phyloP scores from a whole-genome alignment of 177 flowering plant genomes.

The Vitis hybrid region DNA sequence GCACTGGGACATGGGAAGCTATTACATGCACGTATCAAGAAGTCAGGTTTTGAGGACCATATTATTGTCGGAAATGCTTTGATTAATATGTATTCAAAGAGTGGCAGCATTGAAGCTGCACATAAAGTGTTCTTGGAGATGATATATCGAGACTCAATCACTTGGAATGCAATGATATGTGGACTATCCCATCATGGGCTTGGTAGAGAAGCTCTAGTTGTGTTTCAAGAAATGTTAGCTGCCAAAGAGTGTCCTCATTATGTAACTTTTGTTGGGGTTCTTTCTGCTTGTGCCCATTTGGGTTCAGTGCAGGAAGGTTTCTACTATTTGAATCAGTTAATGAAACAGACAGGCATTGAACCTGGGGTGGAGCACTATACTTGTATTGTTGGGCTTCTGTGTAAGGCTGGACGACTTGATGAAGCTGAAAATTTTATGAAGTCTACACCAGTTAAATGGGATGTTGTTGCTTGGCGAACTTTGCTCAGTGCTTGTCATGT shows the following conservation, averaged over 20 bases:
- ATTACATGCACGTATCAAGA: conserved; percentile 27
- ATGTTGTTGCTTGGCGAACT: conserved; percentile 37
- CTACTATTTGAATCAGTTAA: conserved; percentile 29
- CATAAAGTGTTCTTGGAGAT: conserved; percentile 26
- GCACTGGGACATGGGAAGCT: conserved; percentile 31
- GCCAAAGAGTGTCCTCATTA: conserved; percentile 26
- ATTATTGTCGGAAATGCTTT: conserved; percentile 38
- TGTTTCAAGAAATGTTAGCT: conserved; percentile 33
- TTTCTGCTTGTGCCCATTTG: conserved; percentile 43
- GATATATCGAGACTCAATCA: conserved; percentile 27
- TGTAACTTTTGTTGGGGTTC: conserved; percentile 48
- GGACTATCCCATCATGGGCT: conserved; percentile 51
- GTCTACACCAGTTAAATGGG: conserved; percentile 23
- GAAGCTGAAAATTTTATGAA: conserved; percentile 32
- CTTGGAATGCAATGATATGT: conserved; percentile 52
- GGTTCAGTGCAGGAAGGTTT: conserved; percentile 33
- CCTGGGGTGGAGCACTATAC: conserved; percentile 42
- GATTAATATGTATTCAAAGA: conserved; percentile 41
- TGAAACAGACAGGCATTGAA: conserved; percentile 20
- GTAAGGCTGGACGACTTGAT: conserved; percentile 28
- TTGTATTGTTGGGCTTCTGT: conserved; percentile 29
- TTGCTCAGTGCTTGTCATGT: conserved; percentile 33
- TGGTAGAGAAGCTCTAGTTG: conserved; percentile 33
- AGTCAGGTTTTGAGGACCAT: conserved; percentile 27
- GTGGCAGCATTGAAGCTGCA: conserved; percentile 40